phyloP scores from a whole-genome alignment of 164 flowering plant genomes.

The Aristolochia fimbriata region DNA sequence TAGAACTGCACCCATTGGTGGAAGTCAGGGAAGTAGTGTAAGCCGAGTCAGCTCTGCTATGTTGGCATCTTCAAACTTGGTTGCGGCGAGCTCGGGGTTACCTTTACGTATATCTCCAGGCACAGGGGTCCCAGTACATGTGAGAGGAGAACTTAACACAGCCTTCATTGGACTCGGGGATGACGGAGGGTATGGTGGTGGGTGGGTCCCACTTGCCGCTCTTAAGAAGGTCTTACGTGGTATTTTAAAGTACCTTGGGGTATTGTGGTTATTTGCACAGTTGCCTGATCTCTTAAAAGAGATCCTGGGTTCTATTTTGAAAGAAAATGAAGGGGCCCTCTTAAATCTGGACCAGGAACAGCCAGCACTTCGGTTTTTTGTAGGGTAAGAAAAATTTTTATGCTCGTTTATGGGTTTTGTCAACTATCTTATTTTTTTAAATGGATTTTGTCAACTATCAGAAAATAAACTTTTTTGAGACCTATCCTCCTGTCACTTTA shows the following conservation, averaged over 20 bases:
- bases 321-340: conserved; percentile 90
- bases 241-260: conserved; percentile 95
- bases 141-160: conserved; percentile 93
- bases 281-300: conserved; percentile 88
- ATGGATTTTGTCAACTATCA: too few relatives aligned
- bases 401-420: too few relatives aligned
- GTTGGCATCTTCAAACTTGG: conserved; percentile 43
- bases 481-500: too few relatives aligned
- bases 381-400: conserved; percentile 52
- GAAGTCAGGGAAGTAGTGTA: conserved; percentile 40
- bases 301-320: conserved; percentile 83
- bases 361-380: conserved; percentile 98
- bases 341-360: conserved; percentile 96
- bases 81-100: conserved; percentile 42
- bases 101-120: conserved; percentile 67
- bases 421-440: too few relatives aligned
- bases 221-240: conserved; percentile 95
- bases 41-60: conserved; percentile 47
- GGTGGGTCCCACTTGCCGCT: conserved; percentile 99
- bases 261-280: conserved; percentile 97
- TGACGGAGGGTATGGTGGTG: conserved; percentile 99
- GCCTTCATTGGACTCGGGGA: conserved; percentile 99
- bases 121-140: conserved; percentile 71
- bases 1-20: conserved; percentile 27
- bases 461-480: too few relatives aligned